Evolutionary conservation across 768 basidiomycete genomes (phyloP), one percentile per base, ranked within the genome.

Genomic region (Cubamyces lactineus): DNA sequence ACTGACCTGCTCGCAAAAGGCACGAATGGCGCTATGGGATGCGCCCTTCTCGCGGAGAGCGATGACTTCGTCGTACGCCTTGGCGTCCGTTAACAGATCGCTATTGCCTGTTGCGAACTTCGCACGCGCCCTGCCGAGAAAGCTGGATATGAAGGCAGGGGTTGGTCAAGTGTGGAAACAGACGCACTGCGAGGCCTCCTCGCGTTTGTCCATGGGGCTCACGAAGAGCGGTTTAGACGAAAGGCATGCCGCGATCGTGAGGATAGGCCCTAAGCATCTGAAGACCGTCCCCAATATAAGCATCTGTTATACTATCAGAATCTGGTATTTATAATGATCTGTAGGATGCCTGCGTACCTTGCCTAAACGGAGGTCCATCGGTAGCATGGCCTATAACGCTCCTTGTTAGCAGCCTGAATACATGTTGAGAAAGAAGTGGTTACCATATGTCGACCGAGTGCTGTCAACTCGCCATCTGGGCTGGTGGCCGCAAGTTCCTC

Each of bases 201-300:
- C 90, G 5, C 93, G 82, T 71, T 88, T 89, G 28, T 96, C 94
- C 73, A 90, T 80, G 0, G 94, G 92, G 62, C 76, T 91, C 13
- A 86, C 66, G 75, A 97, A 98, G 50, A 98, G 74, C 0, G 95
- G 89, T 69, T 96, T 98, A 4, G 89, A 91, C 2, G 94, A 96
- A 39, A 98, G 75, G 61, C 85, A 80, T 17, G 94, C 93, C 0
- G 87, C 89, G 38, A 96, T 83, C 1, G 92, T 94, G 30, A 96
- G 78, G 13, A 92, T 80, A 2, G 93, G 92, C 56, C 85, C 87
- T 9, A 96, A 75, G 66, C 94, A 96, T 66, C 83, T 83, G 77
- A 98, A 95, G 48, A 96, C 82, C 5, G 87, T 83, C 0, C 85
- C 94, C 0, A 97, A 78, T 7, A 97, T 83, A 23, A 98, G 84